Percentiles rank a stretch among this genome's conserved stretches.
Evolutionary conservation across 352 stramenopile genomes (phyloP).

Genomic region (Pythium rhizo-oryzae): DNA sequence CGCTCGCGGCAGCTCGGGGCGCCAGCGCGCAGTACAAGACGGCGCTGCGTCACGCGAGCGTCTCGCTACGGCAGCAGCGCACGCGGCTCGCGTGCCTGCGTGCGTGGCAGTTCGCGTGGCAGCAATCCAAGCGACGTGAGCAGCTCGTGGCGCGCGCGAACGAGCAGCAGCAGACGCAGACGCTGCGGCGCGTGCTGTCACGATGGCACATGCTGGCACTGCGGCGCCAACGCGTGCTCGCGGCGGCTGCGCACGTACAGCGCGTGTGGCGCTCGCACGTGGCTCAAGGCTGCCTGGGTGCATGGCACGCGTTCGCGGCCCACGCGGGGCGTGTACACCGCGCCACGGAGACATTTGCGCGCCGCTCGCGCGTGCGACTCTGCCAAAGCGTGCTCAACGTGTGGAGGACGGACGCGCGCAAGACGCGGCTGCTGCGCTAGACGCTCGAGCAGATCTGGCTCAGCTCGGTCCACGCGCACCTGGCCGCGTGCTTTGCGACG

Average conservation of each 20-base stretch:
- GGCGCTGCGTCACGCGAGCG: slow-evolving; percentile 1
- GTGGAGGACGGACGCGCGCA: slow-evolving; percentile 11
- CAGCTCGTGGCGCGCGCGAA: neutral
- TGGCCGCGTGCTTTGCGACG: slow-evolving; percentile 38
- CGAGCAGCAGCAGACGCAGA: neutral
- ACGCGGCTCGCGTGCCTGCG: slow-evolving; percentile 2
- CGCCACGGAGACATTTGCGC: neutral
- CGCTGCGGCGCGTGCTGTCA: neutral
- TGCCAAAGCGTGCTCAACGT: neutral
- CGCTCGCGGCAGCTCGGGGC: neutral
- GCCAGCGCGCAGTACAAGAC: slow-evolving; percentile 16
- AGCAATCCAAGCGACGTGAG: no score
- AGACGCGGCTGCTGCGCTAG: slow-evolving; percentile 34
- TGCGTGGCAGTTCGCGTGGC: slow-evolving; percentile 4
- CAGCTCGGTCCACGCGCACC: slow-evolving; percentile 35
- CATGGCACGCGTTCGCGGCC: slow-evolving; percentile 2
- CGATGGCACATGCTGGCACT: slow-evolving; percentile 1
- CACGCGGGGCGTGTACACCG: neutral
- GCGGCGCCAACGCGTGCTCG: slow-evolving; percentile 4
- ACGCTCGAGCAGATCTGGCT: slow-evolving; percentile 45
- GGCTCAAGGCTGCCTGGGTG: neutral
- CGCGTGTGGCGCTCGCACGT: neutral
- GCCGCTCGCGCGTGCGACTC: neutral
- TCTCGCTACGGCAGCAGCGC: neutral
- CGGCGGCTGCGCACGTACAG: neutral